Evolutionary conservation across 495 filamentous ascomycete genomes (phyloP), one percentile per base, ranked within the genome.

Genomic region (Pyronema omphalodes): DNA sequence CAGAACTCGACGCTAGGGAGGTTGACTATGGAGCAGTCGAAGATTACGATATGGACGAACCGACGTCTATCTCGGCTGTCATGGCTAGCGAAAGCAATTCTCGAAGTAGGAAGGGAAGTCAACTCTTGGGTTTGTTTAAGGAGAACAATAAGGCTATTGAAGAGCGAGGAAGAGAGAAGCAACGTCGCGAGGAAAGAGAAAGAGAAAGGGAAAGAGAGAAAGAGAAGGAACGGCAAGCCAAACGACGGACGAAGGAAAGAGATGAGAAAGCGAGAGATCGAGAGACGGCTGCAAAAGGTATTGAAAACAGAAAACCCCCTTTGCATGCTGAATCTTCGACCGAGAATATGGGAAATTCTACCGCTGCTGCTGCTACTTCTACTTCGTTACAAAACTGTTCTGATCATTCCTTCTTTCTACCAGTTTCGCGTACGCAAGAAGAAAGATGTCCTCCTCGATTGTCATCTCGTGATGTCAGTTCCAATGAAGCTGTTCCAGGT

Each of bases 101-200:
- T 49, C 80, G 91, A 57, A 94, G 88, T 68, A 80, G 91, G 55
- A 98, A 98, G 70, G 82, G 89, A 44, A 94, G 86, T 65, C 88
- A 98, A 66, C 86, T 84, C 61, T 68, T 98, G 44, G 79, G 91
- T 3, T 74, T 95, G 50, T 98, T 98, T 73, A 91, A 86, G 66
- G 86, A 94, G 62, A 91, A 88, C 55, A 82, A 76, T 17, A 74
- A 86, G 19, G 71, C 71, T 23, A 70, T 77, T 46, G 73, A 57
- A 39, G 69, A 60, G 51, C 64, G 58, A 23, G 58, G 60, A 49
- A 59, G 67, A 53, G 62, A 68, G 49, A 60, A 61, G 60, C 47
- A 63, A 55, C 41, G 59, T 44, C 56, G 56, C 14, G 71, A 73
- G 37, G 71, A 77, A 43, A 74, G 55, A 51, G 69, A 57, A 52